These are phyloP conservation scores for Pyrrhoderma noxium DNA, from an alignment of 1,284 basidiomycete genomes.

Conservation along the genomic window DNA sequence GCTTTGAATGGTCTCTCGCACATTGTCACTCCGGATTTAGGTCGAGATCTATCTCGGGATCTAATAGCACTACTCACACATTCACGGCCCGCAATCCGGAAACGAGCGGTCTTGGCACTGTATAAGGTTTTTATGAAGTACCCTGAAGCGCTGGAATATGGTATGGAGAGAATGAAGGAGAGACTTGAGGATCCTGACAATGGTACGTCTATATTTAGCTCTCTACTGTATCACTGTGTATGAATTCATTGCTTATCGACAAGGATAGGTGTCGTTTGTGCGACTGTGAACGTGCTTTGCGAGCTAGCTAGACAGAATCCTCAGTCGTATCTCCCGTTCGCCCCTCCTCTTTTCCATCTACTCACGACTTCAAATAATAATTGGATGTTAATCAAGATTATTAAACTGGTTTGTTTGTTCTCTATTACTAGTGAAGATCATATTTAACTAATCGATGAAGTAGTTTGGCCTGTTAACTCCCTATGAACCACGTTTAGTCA, in stretches of 20 bases:
- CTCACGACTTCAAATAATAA: conserved; percentile 94
- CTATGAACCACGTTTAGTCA: conserved; percentile 87
- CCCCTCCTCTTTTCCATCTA: conserved; percentile 92
- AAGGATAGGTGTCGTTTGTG: conserved; percentile 75
- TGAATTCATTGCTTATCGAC: conserved; percentile 3
- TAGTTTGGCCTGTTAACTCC: conserved; percentile 91
- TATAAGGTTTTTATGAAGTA: conserved; percentile 75
- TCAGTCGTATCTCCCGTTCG: conserved; percentile 72
- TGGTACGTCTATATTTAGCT: conserved; percentile 36
- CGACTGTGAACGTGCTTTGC: conserved; percentile 91
- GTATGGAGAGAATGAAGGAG: conserved; percentile 71
- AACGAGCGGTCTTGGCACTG: conserved; percentile 79
- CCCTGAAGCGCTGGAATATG: conserved; percentile 66
- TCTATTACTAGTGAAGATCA: conserved; percentile 3
- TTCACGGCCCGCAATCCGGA: conserved; percentile 81
- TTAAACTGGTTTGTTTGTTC: conserved; percentile 64
- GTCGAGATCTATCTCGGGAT: conserved; percentile 83
- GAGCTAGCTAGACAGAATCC: conserved; percentile 83
- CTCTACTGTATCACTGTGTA: background rate
- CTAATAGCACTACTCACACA: conserved; percentile 87
- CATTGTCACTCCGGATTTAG: conserved; percentile 84
- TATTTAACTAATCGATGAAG: conserved; percentile 78
- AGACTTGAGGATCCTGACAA: conserved; percentile 82
- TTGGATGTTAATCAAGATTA: conserved; percentile 99
- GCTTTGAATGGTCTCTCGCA: conserved; percentile 85